phyloP scores from a whole-genome alignment of 164 flowering plant genomes.

The Vitis rotundifolia region DNA sequence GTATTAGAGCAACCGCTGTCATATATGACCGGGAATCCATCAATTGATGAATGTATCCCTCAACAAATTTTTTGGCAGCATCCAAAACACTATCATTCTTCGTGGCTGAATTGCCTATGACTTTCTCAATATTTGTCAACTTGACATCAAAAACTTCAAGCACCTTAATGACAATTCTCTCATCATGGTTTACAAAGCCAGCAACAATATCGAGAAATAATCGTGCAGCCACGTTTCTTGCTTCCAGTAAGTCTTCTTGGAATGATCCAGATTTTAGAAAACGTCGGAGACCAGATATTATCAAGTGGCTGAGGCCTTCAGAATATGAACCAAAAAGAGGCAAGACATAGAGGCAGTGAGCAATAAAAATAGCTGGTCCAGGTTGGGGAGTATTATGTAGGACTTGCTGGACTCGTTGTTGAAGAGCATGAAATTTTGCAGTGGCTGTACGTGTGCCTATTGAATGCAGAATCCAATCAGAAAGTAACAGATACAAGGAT shows the following conservation, averaged over 20 bases:
- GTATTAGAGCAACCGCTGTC: slow-evolving; percentile 66
- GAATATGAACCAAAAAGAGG: slow-evolving; percentile 60
- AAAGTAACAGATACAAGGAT: not conserved
- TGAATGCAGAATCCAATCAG: slow-evolving; percentile 10
- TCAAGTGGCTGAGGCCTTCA: slow-evolving; percentile 88
- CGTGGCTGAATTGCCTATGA: slow-evolving; percentile 29
- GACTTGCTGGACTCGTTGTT: slow-evolving; percentile 59
- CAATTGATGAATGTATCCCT: slow-evolving; percentile 49
- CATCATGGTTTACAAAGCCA: slow-evolving; percentile 55
- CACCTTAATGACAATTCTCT: slow-evolving; percentile 58
- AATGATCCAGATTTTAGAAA: slow-evolving; percentile 35
- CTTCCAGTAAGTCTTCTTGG: slow-evolving; percentile 37
- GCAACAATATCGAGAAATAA: slow-evolving; percentile 51
- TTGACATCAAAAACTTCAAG: slow-evolving; percentile 62
- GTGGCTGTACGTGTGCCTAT: slow-evolving; percentile 82
- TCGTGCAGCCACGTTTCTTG: slow-evolving; percentile 57
- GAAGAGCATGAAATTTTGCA: slow-evolving; percentile 70
- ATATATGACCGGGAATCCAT: slow-evolving; percentile 67
- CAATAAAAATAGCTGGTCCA: slow-evolving; percentile 68
- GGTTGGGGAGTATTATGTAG: slow-evolving; percentile 60
- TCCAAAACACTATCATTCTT: slow-evolving; percentile 27
- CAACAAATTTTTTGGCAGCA: slow-evolving; percentile 49
- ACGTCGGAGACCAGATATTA: slow-evolving; percentile 73
- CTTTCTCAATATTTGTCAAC: slow-evolving; percentile 50
- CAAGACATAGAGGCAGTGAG: slow-evolving; percentile 65